Conservation (phyloP, 345 rosid genomes). For the Angophora floribunda region DNA sequence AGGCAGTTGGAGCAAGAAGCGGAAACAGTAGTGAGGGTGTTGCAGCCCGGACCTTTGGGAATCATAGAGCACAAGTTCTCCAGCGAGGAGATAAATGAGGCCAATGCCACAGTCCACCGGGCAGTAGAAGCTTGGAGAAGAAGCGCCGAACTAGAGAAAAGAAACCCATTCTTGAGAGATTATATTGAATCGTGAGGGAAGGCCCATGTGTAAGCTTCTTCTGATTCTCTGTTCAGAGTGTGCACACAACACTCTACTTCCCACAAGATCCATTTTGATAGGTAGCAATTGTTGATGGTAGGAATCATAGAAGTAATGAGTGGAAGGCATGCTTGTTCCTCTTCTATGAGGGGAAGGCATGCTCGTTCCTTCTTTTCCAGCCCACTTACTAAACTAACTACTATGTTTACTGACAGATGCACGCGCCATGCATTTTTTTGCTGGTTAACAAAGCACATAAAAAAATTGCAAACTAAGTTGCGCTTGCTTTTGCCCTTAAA, state of each 20-base stretch:
- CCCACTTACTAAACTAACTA: neutral
- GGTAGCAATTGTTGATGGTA: neutral
- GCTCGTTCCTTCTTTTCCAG: neutral
- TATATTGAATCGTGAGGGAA: constrained; percentile 9
- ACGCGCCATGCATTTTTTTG: neutral
- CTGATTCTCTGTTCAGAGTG: neutral
- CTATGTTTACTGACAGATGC: neutral
- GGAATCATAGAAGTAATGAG: neutral
- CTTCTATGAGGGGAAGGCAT: neutral
- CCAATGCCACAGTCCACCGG: constrained; percentile 45
- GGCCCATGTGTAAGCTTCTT: neutral
- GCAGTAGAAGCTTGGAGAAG: constrained; percentile 69
- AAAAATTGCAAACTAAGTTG: neutral
- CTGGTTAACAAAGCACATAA: neutral
- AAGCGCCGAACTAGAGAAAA: constrained; percentile 38
- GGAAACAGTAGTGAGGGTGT: constrained; percentile 72
- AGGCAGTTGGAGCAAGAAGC: constrained; percentile 82
- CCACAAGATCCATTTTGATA: neutral
- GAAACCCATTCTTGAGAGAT: constrained; percentile 38
- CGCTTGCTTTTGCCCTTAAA: neutral
- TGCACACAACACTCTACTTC: neutral
- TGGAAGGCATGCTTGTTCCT: neutral
- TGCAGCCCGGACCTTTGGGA: constrained; percentile 89
- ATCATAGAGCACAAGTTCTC: constrained; percentile 83
- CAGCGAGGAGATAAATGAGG: constrained; percentile 46